Conservation (phyloP, 2,329 filamentous ascomycete species). For the Penicillium sp. region DNA sequence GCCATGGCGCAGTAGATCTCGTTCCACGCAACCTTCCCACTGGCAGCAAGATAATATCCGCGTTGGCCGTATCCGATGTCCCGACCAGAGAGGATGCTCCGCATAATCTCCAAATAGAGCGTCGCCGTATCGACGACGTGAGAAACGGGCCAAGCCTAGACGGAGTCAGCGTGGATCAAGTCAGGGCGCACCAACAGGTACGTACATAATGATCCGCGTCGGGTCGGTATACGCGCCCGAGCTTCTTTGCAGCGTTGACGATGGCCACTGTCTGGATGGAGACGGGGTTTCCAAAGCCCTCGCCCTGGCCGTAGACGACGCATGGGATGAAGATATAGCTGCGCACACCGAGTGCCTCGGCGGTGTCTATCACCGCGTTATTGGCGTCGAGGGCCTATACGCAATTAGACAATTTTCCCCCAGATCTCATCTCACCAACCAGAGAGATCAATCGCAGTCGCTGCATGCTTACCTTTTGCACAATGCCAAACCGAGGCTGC, state of each 20-base stretch:
- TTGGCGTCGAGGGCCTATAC: slow-evolving; percentile 44
- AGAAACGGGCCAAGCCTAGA: slow-evolving; percentile 53
- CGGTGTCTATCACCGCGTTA: slow-evolving; percentile 44
- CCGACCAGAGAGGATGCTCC: slow-evolving; percentile 43
- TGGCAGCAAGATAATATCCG: slow-evolving; percentile 53
- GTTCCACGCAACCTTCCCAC: slow-evolving; percentile 51
- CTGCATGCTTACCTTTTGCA: slow-evolving; percentile 5
- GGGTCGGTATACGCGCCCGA: slow-evolving; percentile 44
- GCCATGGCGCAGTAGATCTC: slow-evolving; percentile 52
- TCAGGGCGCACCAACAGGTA: not conserved
- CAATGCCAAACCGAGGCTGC: slow-evolving; percentile 4
- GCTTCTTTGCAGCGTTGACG: slow-evolving; percentile 45
- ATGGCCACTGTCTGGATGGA: slow-evolving; percentile 54
- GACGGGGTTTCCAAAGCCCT: slow-evolving; percentile 52
- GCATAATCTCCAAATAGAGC: slow-evolving; percentile 49
- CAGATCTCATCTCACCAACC: not conserved
- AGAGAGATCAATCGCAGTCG: not conserved
- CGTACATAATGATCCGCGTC: slow-evolving; percentile 41
- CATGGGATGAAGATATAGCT: slow-evolving; percentile 56
- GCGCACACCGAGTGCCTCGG: slow-evolving; percentile 44
- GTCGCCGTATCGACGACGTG: slow-evolving; percentile 50
- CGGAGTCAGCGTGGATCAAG: not conserved
- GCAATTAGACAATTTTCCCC: too few relatives aligned
- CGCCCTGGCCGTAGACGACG: slow-evolving; percentile 53
- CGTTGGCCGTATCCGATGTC: slow-evolving; percentile 42